Evolutionary conservation across 2,329 filamentous ascomycete genomes (phyloP).

Genomic region (Paracamarosporium sp.): DNA sequence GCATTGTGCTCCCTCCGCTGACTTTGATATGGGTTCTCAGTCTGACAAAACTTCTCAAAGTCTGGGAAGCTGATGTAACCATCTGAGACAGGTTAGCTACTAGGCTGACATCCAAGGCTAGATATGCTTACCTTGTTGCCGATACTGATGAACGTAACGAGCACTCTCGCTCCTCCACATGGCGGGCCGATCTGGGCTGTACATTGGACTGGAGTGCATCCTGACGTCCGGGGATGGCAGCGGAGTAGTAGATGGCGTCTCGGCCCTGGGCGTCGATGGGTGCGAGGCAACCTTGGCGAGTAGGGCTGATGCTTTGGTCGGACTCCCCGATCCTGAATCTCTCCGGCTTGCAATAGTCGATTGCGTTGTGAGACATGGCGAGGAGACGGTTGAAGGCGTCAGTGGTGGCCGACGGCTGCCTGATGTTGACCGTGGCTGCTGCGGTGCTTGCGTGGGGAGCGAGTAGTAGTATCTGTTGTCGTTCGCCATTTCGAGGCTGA

Average conservation of each 20-base stretch:
- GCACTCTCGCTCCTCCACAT: constrained; percentile 47
- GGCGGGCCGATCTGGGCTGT: constrained; percentile 37
- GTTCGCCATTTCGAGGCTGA: constrained; percentile 40
- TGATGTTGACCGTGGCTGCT: constrained; percentile 33
- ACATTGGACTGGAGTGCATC: constrained; percentile 34
- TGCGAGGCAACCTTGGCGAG: constrained; percentile 54
- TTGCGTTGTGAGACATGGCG: constrained; percentile 52
- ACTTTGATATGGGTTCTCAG: constrained; percentile 35
- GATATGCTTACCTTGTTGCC: constrained; percentile 43
- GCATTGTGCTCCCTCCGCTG: constrained; percentile 36
- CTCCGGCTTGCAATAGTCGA: constrained; percentile 48
- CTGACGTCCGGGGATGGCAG: constrained; percentile 35
- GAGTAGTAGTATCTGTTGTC: constrained; percentile 46
- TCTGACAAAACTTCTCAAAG: constrained; percentile 69
- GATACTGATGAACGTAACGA: constrained; percentile 45
- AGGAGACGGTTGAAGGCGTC: constrained; percentile 54
- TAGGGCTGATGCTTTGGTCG: constrained; percentile 50
- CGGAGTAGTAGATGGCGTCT: constrained; percentile 40
- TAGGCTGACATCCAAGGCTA: not conserved
- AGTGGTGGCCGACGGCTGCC: constrained; percentile 51
- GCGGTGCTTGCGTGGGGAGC: constrained; percentile 44
- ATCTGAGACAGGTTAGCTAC: constrained; percentile 39
- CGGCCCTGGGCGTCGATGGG: constrained; percentile 46
- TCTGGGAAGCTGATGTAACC: constrained; percentile 77
- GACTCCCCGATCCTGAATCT: constrained; percentile 50